Evolutionary conservation across 2,329 filamentous ascomycete species (phyloP).

Genomic region (Botrytis cinerea): DNA sequence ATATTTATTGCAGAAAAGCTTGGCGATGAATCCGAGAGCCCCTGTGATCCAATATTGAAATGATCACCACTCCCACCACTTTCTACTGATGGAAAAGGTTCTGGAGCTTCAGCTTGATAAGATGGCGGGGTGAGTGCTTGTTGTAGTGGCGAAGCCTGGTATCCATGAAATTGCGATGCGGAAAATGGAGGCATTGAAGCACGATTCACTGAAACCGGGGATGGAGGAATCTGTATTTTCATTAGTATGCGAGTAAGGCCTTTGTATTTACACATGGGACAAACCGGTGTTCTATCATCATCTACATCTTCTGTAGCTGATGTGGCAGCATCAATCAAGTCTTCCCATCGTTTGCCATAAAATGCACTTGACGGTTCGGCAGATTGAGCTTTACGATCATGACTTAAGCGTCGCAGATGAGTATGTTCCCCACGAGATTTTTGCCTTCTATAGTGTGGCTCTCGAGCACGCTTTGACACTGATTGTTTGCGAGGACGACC

Average conservation of each 20-base stretch:
- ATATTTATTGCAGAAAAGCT: conserved; percentile 73
- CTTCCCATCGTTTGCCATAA: conserved; percentile 85
- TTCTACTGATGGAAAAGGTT: conserved; percentile 89
- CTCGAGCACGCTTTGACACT: conserved; percentile 74
- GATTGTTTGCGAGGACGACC: conserved; percentile 82
- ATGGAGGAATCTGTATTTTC: conserved; percentile 60
- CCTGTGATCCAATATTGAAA: conserved; percentile 68
- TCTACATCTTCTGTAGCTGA: conserved; percentile 90
- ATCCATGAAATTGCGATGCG: conserved; percentile 64
- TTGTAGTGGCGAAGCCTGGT: conserved; percentile 87
- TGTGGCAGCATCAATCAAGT: conserved; percentile 90
- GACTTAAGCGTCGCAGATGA: conserved; percentile 64
- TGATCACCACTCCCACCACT: conserved; percentile 71
- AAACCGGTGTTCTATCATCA: conserved; percentile 85
- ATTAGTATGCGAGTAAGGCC: conserved; percentile 27
- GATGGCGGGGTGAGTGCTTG: conserved; percentile 83
- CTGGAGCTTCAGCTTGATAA: conserved; percentile 65
- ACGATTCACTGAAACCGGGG: conserved; percentile 63
- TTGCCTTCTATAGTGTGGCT: conserved; percentile 77
- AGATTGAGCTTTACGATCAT: conserved; percentile 80
- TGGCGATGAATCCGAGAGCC: conserved; percentile 68
- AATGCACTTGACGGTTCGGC: conserved; percentile 69
- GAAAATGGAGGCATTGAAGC: conserved; percentile 62
- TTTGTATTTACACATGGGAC: conserved; percentile 40
- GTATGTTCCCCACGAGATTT: conserved; percentile 69